These are phyloP conservation scores for Ormosia emarginata DNA, from an alignment of 306 rosid genomes.

Conservation along the genomic window DNA sequence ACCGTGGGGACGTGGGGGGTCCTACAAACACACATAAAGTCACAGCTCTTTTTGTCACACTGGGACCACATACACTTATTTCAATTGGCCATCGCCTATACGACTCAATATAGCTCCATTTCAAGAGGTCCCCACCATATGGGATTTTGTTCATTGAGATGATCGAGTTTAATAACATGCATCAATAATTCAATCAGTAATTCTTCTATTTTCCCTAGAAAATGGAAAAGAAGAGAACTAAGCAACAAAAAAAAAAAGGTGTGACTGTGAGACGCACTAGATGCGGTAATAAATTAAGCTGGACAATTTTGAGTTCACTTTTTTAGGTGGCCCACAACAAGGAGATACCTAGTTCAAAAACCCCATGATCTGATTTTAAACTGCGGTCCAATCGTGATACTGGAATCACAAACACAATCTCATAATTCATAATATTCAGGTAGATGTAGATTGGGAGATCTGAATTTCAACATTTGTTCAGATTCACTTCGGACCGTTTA, in stretches of 20 bases:
- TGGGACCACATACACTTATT: conserved; percentile 31
- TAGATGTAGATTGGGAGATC: background rate
- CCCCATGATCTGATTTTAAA: background rate
- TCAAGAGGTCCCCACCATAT: conserved; percentile 17
- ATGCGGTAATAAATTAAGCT: conserved; percentile 10
- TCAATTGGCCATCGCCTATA: background rate
- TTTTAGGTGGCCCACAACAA: background rate
- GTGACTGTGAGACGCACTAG: background rate
- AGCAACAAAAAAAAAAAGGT: background rate
- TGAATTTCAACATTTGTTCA: background rate
- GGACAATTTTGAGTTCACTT: background rate
- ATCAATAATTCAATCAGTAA: background rate
- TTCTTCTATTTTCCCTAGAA: background rate
- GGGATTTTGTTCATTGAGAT: background rate
- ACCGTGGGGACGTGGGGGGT: conserved; percentile 20
- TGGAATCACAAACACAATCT: background rate
- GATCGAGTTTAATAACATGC: background rate
- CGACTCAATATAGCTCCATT: background rate
- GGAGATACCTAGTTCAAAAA: conserved; percentile 18
- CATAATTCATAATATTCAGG: background rate
- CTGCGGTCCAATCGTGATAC: background rate
- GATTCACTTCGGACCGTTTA: background rate
- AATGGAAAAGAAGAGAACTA: background rate
- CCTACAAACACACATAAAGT: conserved; percentile 40
- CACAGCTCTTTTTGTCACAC: conserved; percentile 30